Conservation (phyloP, 805 yeast species). For the Saccharomycopsis fermentans region DNA sequence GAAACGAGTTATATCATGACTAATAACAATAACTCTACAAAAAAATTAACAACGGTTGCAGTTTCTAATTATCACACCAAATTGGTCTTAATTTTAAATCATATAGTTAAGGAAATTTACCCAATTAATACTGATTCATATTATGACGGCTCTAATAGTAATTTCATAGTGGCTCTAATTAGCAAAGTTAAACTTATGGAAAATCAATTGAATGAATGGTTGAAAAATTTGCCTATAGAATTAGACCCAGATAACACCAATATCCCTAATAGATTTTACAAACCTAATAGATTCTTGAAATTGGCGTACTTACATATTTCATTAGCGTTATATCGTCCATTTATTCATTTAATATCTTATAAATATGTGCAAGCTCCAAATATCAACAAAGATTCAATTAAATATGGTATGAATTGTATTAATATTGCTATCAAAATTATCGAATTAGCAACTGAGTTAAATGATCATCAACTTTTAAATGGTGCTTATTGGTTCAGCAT, state of each 20-base stretch:
- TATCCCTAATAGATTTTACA: slow-evolving; percentile 38
- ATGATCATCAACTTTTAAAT: slow-evolving; percentile 54
- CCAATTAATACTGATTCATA: slow-evolving; percentile 45
- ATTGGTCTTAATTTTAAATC: slow-evolving; percentile 58
- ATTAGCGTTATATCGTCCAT: slow-evolving; percentile 76
- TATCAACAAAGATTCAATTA: slow-evolving; percentile 50
- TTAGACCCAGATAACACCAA: slow-evolving; percentile 52
- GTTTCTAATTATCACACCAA: slow-evolving; percentile 82
- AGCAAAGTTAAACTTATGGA: slow-evolving; percentile 54
- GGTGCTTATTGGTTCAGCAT: slow-evolving; percentile 91
- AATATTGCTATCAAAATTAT: slow-evolving; percentile 78
- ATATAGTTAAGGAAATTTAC: slow-evolving; percentile 62
- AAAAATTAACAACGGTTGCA: slow-evolving; percentile 14
- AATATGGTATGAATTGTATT: slow-evolving; percentile 74
- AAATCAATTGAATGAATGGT: slow-evolving; percentile 61
- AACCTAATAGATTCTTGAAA: slow-evolving; percentile 67
- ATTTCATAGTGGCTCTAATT: slow-evolving; percentile 7
- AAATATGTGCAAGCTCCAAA: slow-evolving; percentile 29
- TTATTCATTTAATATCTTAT: slow-evolving; percentile 71
- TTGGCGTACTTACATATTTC: slow-evolving; percentile 67
- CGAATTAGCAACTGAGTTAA: slow-evolving; percentile 71
- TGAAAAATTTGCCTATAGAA: slow-evolving; percentile 57
- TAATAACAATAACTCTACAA: slow-evolving; percentile 20
- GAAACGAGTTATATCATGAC: slow-evolving; percentile 43
- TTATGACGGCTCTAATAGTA: slow-evolving; percentile 19